Evolutionary conservation across 495 filamentous ascomycete species (phyloP), one percentile per base, ranked within the genome.

Genomic region (Aspergillus saccharolyticus): DNA sequence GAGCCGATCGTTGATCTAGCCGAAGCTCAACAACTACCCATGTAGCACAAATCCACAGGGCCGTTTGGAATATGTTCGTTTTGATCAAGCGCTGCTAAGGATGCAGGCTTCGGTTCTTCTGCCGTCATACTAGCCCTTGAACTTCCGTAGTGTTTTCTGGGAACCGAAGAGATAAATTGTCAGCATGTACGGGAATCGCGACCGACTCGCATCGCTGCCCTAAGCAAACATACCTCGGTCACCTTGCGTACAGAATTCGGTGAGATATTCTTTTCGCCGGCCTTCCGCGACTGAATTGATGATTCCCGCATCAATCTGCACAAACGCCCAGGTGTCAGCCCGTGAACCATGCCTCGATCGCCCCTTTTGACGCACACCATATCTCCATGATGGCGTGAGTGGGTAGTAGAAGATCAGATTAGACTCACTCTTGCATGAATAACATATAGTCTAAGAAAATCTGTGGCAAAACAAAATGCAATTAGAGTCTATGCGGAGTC

Each of bases 401-500:
- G 7, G 16, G 2, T 21, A 43, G 42, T 18, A 4, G 12, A 28
- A 28, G 25, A 28, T 9, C 25, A 28, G 3, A 5, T 19, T 44
- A 0, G 17, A 57, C 81, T 59, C 73, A 94, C 91, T 87, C 86
- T 80, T 95, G 86, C 75, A 96, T 83, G 64, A 96, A 96, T 8
- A 96, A 79, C 66, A 88, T 85, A 66, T 96, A 96, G 65, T 96
- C 89, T 33, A 96, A 78, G 66, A 91, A 95, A 20, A 94, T 87
- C 90, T 94, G 59, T 21, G 45, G 14, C 44, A 55, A 52, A 62
- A 55, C 53, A 21, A 24, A 48, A 52, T 39, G 44, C 12, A 15
- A 30, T 60, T 10, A 60, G 58, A 28, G 9, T 18, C 47, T 19
- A 7, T 17, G n/a, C n/a, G 0, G 33, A 16, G 21, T 17, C 20